Conservation (phyloP, 768 basidiomycete genomes). For the Mycena alexandri region DNA sequence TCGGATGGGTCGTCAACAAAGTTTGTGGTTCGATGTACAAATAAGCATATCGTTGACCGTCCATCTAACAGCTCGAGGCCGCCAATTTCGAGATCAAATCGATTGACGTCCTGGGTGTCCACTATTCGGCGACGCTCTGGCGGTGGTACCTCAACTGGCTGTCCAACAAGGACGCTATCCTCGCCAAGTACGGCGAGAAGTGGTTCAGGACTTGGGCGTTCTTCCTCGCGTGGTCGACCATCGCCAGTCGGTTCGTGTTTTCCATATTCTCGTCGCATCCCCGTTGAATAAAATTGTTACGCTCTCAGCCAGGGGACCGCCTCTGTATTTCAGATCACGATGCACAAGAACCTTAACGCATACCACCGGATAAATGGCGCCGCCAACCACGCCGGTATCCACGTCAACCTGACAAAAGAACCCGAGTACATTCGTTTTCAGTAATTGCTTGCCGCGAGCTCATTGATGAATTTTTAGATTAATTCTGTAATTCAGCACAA, state of each 20-base stretch:
- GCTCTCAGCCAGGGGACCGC: slow-evolving; percentile 81
- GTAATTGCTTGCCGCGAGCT: neutral
- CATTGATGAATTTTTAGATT: slow-evolving; percentile 8
- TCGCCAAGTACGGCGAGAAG: slow-evolving; percentile 90
- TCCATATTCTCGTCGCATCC: slow-evolving; percentile 11
- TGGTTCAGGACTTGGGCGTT: slow-evolving; percentile 98
- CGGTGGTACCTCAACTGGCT: slow-evolving; percentile 99
- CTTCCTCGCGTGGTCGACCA: slow-evolving; percentile 95
- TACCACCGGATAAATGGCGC: slow-evolving; percentile 93
- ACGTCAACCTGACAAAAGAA: slow-evolving; percentile 68
- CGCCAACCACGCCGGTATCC: slow-evolving; percentile 83
- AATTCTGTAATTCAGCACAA: slow-evolving; percentile 12
- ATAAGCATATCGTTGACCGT: neutral
- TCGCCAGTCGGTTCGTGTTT: slow-evolving; percentile 73
- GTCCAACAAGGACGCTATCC: slow-evolving; percentile 89
- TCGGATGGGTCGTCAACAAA: slow-evolving; percentile 91
- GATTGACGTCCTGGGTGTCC: slow-evolving; percentile 96
- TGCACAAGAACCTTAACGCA: slow-evolving; percentile 98
- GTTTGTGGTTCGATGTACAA: slow-evolving; percentile 38
- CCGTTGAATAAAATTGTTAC: slow-evolving; percentile 1
- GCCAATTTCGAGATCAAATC: slow-evolving; percentile 98
- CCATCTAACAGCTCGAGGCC: slow-evolving; percentile 72
- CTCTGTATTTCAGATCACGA: slow-evolving; percentile 96
- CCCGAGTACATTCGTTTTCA: slow-evolving; percentile 56
- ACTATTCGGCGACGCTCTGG: slow-evolving; percentile 92